Base-by-base conservation (phyloP, 176 grass and related monocot species). In the Oryza longistaminata region DNA sequence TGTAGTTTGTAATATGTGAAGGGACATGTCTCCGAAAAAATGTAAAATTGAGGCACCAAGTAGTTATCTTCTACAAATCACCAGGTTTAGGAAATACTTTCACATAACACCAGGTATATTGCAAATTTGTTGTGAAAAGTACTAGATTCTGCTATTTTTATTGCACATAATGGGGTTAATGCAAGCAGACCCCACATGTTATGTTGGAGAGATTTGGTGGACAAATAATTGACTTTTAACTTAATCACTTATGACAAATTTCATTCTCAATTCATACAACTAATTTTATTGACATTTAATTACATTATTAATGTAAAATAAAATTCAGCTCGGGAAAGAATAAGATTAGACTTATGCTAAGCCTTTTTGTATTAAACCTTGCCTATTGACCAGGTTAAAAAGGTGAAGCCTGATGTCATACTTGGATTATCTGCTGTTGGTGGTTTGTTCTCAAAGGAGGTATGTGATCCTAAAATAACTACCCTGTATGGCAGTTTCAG, bases 371-470 rank as follows among this genome's bases (percentile, higher is more conserved):
- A 80, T 75, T 79, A 15, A 21, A 73, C 12, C 19, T 71, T 87
- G 70, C 71, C 12, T 76, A 50, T 75, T 62, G 80, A 82, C 15
- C 80, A 98, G 93, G 96, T 96, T 93, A 95, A 91, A 87, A 98
- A 94, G 87, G 96, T 94, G 67, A 98, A 96, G 75, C 96, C 96
- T 82, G 96, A 95, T 86, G 96, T 95, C 77, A 83, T 98, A 72
- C 96, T 98, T 92, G 96, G 93, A 89, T 87, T 98, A 92, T 95
- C 96, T 88, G 96, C 96, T 71, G 93, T 98, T 89, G 96, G 93
- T 84, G 96, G 96, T 83, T 87, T 95, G 78, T 98, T 95, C 88
- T 98, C 93, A 6, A 87, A 89, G 45, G 93, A 98, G 93, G 96
- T 98, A 92, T 73, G 60, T 11, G 74, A 46, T 70, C 73, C 58